Percentiles rank a stretch among this genome's conserved stretches.
These are phyloP conservation scores for Cryphonectria radicalis DNA, from an alignment of 2,329 filamentous ascomycete genomes.

Conservation along the genomic window DNA sequence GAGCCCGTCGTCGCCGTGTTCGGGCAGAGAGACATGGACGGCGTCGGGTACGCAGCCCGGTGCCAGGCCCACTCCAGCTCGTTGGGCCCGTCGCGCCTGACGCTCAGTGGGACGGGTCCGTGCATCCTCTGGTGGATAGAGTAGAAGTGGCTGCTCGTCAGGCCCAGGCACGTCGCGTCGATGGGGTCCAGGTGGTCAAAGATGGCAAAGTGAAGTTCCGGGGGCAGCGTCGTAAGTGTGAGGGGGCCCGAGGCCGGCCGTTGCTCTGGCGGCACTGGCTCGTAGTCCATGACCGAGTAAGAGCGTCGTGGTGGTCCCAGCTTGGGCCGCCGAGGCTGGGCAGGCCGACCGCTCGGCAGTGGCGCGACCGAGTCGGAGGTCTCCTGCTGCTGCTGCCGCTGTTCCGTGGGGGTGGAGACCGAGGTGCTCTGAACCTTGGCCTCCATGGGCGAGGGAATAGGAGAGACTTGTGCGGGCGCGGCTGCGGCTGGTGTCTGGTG, in stretches of 20 bases:
- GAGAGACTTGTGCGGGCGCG: slow-evolving; percentile 5
- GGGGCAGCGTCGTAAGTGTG: slow-evolving; percentile 56
- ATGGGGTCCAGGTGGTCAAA: slow-evolving; percentile 68
- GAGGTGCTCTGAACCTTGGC: slow-evolving; percentile 9
- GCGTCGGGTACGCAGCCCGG: slow-evolving; percentile 48
- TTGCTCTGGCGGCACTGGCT: slow-evolving; percentile 57
- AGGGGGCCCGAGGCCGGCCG: slow-evolving; percentile 47
- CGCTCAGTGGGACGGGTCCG: slow-evolving; percentile 59
- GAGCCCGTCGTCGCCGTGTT: slow-evolving; percentile 19
- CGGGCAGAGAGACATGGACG: slow-evolving; percentile 30
- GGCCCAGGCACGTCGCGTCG: slow-evolving; percentile 65
- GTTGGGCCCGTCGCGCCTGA: slow-evolving; percentile 63
- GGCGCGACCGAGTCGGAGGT: slow-evolving; percentile 29
- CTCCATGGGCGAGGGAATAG: background rate
- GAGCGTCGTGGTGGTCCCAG: slow-evolving; percentile 57
- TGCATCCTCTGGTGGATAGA: slow-evolving; percentile 61
- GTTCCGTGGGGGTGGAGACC: background rate
- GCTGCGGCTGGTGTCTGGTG: slow-evolving; percentile 15
- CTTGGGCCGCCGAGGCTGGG: slow-evolving; percentile 36
- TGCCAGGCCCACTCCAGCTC: slow-evolving; percentile 68
- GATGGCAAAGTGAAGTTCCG: slow-evolving; percentile 63
- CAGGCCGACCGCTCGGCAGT: slow-evolving; percentile 30
- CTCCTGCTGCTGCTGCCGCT: slow-evolving; percentile 24
- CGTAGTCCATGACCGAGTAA: slow-evolving; percentile 64
- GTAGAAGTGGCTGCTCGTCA: slow-evolving; percentile 63